Conservation (phyloP, 768 basidiomycete genomes). For the Guyanaporus albipodus region DNA sequence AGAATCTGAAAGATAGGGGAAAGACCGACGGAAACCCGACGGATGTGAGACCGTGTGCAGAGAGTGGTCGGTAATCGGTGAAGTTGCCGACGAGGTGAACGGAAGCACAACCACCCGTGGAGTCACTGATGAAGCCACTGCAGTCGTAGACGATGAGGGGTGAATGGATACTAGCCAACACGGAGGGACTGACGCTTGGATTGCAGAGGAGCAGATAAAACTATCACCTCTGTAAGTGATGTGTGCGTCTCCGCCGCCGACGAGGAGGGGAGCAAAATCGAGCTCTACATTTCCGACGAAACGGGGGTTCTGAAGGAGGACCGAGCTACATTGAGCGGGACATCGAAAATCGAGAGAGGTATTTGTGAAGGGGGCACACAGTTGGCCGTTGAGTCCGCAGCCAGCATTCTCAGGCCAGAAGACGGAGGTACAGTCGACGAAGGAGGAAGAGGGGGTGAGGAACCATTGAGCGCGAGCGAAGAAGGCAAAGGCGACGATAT, state of each 20-base stretch:
- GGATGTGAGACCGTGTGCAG: conserved; percentile 61
- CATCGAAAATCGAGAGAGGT: conserved; percentile 72
- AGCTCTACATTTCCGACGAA: conserved; percentile 65
- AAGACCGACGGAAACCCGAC: conserved; percentile 73
- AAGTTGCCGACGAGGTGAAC: conserved; percentile 69
- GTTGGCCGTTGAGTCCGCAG: conserved; percentile 68
- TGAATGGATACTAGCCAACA: not conserved
- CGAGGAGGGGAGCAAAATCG: conserved; percentile 68
- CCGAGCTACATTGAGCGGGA: conserved; percentile 63
- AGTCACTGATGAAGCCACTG: conserved; percentile 63
- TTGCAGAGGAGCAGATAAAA: conserved; percentile 81
- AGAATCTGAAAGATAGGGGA: conserved; percentile 65
- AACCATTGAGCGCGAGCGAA: conserved; percentile 71
- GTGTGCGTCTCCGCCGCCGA: conserved; percentile 77
- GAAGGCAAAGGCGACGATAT: conserved; percentile 71
- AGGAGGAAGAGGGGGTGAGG: conserved; percentile 58
- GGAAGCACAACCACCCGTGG: conserved; percentile 73
- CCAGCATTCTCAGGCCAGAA: conserved; percentile 68
- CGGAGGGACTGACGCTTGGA: conserved; percentile 60
- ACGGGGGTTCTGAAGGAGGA: conserved; percentile 68
- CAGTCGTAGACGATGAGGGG: conserved; percentile 8
- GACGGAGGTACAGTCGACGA: conserved; percentile 62
- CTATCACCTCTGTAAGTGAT: conserved; percentile 78
- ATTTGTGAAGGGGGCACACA: conserved; percentile 62
- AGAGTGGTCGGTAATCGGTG: conserved; percentile 59